Evolutionary conservation across 148 eudicot genomes (phyloP), one percentile per base, ranked within the genome.

Genomic region (Fagopyrum esculentum): DNA sequence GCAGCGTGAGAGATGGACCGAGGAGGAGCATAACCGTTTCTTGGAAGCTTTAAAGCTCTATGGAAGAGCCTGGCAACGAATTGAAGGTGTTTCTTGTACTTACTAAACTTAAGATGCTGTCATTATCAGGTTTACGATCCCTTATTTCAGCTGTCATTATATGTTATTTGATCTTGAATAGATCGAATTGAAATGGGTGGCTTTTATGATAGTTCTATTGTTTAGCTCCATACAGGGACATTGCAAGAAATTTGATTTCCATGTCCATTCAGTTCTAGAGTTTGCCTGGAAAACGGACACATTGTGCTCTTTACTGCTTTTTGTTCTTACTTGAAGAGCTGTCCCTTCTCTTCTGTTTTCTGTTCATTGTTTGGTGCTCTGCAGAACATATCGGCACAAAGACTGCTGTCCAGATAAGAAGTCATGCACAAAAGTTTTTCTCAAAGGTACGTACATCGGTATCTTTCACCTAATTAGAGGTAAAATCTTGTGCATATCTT

Each of bases 1-100:
- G 85, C 99, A 92, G 79, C 94, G 99, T 0, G 99, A 96, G 84
- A 82, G 98, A 87, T 96, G 99, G 99, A 88, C 97, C 15, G 94
- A 92, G 74, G 99, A 92, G 83, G 99, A 96, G 84, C 99, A 96
- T 81, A 92, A 83, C 78, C 89, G 85, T 87, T 96, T 96, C 76
- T 81, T 96, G 2, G 99, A 96, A 84, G 99, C 97, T 78, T 83
- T 95, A 83, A 95, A 95, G 80, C 92, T 96, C 59, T 81, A 96
- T 81, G 99, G 99, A 43, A 91, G 99, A 83, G 98, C 99, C 76
- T 96, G 99, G 99, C 98, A 92, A 84, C 91, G 93, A 13, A 96
- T 96, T 52, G 99, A 96, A 96, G 99, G 99, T 96, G 69, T 29
- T 63, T 63, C 69, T 63, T 35, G 30, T 35, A 63, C 5, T 30